Percentiles rank a stretch among this genome's conserved stretches.
Conservation (phyloP, 345 rosid genomes). For the Populus nigra region DNA sequence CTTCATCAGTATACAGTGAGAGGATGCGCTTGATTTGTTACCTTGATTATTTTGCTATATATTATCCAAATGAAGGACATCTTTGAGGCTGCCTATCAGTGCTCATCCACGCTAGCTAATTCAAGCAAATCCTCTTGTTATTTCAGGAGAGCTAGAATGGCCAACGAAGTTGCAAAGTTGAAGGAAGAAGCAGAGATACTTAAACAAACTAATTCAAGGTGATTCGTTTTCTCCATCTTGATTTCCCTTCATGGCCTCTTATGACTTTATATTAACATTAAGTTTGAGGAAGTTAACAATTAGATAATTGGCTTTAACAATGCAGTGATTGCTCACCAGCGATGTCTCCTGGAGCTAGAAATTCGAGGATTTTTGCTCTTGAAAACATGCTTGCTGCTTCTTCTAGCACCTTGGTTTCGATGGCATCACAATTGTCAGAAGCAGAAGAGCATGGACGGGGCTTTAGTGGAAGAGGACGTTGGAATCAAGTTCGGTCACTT, state of each 20-base stretch:
- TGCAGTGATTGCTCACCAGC: slow-evolving; percentile 53
- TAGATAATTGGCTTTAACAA: slow-evolving; percentile 14
- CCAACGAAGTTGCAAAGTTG: slow-evolving; percentile 71
- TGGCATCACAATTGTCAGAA: slow-evolving; percentile 98
- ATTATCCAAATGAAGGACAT: neutral
- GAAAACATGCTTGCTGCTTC: slow-evolving; percentile 95
- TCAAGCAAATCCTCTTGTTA: slow-evolving; percentile 18
- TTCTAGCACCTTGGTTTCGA: slow-evolving; percentile 78
- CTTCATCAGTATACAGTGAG: neutral
- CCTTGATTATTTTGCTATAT: neutral
- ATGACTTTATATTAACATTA: neutral
- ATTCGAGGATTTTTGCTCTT: slow-evolving; percentile 87
- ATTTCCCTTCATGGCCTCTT: neutral
- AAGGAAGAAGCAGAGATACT: slow-evolving; percentile 72
- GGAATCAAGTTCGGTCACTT: slow-evolving; percentile 93
- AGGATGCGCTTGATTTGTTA: neutral
- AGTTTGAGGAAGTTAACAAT: neutral
- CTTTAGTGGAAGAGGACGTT: slow-evolving; percentile 89
- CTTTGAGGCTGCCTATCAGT: neutral
- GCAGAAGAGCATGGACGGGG: slow-evolving; percentile 93
- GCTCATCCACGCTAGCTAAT: slow-evolving; percentile 1
- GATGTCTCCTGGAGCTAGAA: slow-evolving; percentile 97
- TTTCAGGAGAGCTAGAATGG: slow-evolving; percentile 87
- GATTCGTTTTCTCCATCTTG: slow-evolving; percentile 5
- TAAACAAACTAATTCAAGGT: slow-evolving; percentile 64